Evolutionary conservation across 1,139 yeast genomes (phyloP).

Genomic region (Waltiozyma sp.): DNA sequence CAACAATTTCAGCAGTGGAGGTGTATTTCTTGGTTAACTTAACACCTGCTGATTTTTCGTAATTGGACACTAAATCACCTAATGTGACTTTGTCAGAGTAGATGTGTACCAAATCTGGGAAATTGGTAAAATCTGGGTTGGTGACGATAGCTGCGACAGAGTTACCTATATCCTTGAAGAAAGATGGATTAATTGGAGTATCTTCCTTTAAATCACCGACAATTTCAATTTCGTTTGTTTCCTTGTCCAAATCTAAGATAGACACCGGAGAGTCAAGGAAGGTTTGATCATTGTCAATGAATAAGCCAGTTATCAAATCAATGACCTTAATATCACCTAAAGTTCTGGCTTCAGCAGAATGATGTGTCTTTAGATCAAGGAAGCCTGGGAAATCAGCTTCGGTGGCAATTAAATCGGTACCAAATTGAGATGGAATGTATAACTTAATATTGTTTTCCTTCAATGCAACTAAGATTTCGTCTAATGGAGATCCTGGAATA

Average conservation of each 20-base stretch:
- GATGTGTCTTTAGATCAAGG: slow-evolving; percentile 28
- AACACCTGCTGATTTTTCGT: slow-evolving; percentile 31
- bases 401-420: slow-evolving; percentile 29
- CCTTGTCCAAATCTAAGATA: slow-evolving; percentile 21
- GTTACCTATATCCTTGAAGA: slow-evolving; percentile 37
- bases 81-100: slow-evolving; percentile 31
- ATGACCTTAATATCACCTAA: slow-evolving; percentile 39
- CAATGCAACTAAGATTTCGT: slow-evolving; percentile 26
- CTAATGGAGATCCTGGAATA: slow-evolving; percentile 21
- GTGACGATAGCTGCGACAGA: slow-evolving; percentile 33
- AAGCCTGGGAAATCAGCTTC: slow-evolving; percentile 25
- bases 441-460: slow-evolving; percentile 32
- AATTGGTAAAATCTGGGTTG: slow-evolving; percentile 22
- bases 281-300: slow-evolving; percentile 17
- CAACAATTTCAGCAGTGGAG: slow-evolving; percentile 25
- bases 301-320: slow-evolving; percentile 34
- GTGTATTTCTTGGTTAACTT: slow-evolving; percentile 23
- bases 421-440: slow-evolving; percentile 56
- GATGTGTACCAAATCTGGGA: slow-evolving; percentile 38
- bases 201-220: slow-evolving; percentile 30
- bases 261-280: slow-evolving; percentile 22
- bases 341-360: slow-evolving; percentile 29
- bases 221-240: slow-evolving; percentile 26
- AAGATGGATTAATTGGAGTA: slow-evolving; percentile 25
- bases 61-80: slow-evolving; percentile 29